phyloP scores from a whole-genome alignment of 768 basidiomycete genomes.

The Candolleomyces efflorescens region DNA sequence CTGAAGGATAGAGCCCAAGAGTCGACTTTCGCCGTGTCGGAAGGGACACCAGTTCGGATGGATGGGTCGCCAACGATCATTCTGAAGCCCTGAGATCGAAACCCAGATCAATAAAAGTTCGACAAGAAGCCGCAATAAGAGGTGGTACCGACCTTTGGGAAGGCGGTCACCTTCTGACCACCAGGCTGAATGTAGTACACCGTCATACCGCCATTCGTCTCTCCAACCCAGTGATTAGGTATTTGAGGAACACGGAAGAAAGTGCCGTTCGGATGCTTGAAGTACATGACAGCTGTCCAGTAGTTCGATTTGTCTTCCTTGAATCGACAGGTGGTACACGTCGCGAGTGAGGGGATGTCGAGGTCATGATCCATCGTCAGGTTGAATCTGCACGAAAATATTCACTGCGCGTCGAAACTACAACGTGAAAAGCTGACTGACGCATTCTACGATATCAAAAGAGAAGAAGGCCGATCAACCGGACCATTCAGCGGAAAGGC shows the following conservation, averaged over 20 bases:
- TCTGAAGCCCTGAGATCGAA: neutral
- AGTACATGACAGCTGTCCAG: constrained; percentile 4
- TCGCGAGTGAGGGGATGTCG: neutral
- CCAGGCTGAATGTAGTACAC: constrained; percentile 3
- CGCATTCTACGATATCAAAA: neutral
- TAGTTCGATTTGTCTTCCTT: constrained; percentile 5
- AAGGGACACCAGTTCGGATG: neutral
- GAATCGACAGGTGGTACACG: neutral
- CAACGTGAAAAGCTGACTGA: neutral
- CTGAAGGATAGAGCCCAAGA: constrained; percentile 1
- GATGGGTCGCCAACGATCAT: neutral
- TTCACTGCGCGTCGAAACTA: neutral
- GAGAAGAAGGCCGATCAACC: too few species aligned
- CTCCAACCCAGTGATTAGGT: neutral
- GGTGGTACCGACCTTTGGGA: constrained; percentile 2
- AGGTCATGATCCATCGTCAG: neutral
- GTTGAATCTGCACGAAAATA: neutral
- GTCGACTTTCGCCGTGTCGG: neutral
- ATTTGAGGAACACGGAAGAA: neutral
- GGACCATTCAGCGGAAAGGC: neutral
- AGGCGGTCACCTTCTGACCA: neutral
- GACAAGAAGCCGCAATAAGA: neutral
- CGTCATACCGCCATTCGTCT: neutral
- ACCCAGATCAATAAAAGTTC: neutral
- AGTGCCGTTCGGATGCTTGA: constrained; percentile 1